phyloP scores from a whole-genome alignment of 2,329 filamentous ascomycete genomes.

The Pseudocercospora pini-densiflorae region DNA sequence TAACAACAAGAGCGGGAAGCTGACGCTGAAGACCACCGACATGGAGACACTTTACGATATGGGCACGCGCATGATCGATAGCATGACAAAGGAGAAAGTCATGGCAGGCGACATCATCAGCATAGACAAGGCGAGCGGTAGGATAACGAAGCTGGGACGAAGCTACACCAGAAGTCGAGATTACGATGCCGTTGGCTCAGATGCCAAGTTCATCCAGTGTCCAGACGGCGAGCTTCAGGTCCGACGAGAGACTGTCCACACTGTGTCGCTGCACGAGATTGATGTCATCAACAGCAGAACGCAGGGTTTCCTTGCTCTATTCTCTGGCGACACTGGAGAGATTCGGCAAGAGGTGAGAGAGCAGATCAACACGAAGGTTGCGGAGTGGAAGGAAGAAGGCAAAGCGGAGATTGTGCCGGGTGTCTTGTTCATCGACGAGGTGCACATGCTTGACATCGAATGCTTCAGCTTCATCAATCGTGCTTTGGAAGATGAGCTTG shows the following conservation, averaged over 20 bases:
- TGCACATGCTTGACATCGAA: conserved; percentile 99
- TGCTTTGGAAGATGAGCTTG: conserved; percentile 90
- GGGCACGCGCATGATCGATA: conserved; percentile 99
- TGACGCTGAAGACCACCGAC: conserved; percentile 99
- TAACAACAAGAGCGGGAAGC: conserved; percentile 95
- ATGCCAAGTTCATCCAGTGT: conserved; percentile 97
- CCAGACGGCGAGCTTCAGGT: conserved; percentile 97
- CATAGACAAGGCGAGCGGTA: conserved; percentile 97
- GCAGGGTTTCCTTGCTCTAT: conserved; percentile 96
- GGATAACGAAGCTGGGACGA: conserved; percentile 95
- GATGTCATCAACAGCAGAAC: conserved; percentile 99
- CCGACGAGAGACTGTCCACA: conserved; percentile 95
- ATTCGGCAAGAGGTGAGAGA: conserved; percentile 96
- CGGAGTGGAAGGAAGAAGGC: conserved; percentile 99
- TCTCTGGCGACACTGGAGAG: conserved; percentile 97
- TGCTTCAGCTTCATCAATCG: conserved; percentile 99
- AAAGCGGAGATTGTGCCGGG: conserved; percentile 98
- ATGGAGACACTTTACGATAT: conserved; percentile 99
- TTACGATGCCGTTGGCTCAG: conserved; percentile 98
- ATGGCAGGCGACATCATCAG: conserved; percentile 99
- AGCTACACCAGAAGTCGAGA: conserved; percentile 94
- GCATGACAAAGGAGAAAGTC: conserved; percentile 98
- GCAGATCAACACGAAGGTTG: conserved; percentile 99
- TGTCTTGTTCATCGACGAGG: conserved; percentile 97
- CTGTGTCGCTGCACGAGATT: conserved; percentile 95